Conservation (phyloP, 148 eudicot species). For the Fagopyrum homotropicum region DNA sequence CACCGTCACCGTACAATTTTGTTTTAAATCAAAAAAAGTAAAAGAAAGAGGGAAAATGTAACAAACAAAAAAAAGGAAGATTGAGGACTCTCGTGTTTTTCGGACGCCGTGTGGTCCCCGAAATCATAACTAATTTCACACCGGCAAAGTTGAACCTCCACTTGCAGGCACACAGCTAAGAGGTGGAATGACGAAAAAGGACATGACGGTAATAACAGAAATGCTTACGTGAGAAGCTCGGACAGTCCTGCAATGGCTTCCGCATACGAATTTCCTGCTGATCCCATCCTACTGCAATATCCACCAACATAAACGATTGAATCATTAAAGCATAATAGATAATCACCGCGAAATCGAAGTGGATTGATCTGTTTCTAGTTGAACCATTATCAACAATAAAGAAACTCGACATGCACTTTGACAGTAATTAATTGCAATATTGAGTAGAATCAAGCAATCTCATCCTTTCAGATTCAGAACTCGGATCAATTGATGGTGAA, state of each 20-base stretch:
- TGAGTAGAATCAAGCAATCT: neutral
- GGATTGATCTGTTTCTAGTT: neutral
- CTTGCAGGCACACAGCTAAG: neutral
- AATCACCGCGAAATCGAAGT: no score
- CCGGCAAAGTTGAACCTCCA: neutral
- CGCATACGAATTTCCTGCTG: constrained; percentile 25
- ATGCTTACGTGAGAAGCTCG: constrained; percentile 58
- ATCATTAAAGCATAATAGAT: neutral
- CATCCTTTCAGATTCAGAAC: no score
- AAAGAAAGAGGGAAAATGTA: neutral
- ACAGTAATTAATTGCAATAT: neutral
- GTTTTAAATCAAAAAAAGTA: neutral
- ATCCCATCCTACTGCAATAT: constrained; percentile 39
- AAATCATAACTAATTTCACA: constrained; percentile 3
- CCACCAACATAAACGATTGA: constrained; percentile 1
- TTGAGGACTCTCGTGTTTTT: neutral
- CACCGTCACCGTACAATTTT: neutral
- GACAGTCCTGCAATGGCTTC: constrained; percentile 64
- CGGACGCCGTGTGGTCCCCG: neutral
- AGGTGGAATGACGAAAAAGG: neutral
- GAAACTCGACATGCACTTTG: neutral
- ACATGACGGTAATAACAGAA: constrained; percentile 10
- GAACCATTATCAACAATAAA: neutral
- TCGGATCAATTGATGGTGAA: no score
- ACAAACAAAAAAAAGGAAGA: neutral